Conservation (phyloP, 305 asterid species). For the Vinca major region DNA sequence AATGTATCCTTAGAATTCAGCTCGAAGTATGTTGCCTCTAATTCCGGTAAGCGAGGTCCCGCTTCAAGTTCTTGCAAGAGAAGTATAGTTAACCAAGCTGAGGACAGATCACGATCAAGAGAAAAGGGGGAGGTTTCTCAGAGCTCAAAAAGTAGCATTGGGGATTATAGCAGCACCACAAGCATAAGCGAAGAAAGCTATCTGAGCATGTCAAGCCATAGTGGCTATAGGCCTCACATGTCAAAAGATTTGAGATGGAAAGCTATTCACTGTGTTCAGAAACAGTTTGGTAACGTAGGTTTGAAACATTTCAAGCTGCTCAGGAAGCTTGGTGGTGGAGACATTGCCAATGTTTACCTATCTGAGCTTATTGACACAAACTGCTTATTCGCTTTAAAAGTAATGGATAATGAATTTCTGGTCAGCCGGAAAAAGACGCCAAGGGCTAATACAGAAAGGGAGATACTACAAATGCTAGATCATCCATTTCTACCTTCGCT, state of each 20-base stretch:
- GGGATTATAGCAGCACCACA: conserved; percentile 47
- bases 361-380: conserved; percentile 65
- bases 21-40: conserved; percentile 22
- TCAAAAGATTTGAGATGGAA: conserved; percentile 89
- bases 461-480: conserved; percentile 69
- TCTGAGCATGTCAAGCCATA: conserved; percentile 53
- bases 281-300: conserved; percentile 52
- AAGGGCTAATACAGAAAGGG: conserved; percentile 75
- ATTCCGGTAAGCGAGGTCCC: conserved; percentile 20
- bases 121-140: conserved; percentile 66
- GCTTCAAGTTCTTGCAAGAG: conserved; percentile 17
- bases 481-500: conserved; percentile 92
- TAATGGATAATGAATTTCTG: conserved; percentile 60
- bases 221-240: conserved; percentile 79
- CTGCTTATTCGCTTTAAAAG: conserved; percentile 70
- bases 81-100: conserved; percentile 29
- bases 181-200: conserved; percentile 72
- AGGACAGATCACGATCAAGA: conserved; percentile 46
- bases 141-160: conserved; percentile 81
- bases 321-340: conserved; percentile 81
- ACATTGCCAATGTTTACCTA: conserved; percentile 71
- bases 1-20: conserved; percentile 22
- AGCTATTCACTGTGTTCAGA: conserved; percentile 53
- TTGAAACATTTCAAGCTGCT: conserved; percentile 64
- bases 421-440: conserved; percentile 45